Evolutionary conservation across 768 basidiomycete genomes (phyloP), one percentile per base, ranked within the genome.

Genomic region (Boletus pseudo-olivaceus): DNA sequence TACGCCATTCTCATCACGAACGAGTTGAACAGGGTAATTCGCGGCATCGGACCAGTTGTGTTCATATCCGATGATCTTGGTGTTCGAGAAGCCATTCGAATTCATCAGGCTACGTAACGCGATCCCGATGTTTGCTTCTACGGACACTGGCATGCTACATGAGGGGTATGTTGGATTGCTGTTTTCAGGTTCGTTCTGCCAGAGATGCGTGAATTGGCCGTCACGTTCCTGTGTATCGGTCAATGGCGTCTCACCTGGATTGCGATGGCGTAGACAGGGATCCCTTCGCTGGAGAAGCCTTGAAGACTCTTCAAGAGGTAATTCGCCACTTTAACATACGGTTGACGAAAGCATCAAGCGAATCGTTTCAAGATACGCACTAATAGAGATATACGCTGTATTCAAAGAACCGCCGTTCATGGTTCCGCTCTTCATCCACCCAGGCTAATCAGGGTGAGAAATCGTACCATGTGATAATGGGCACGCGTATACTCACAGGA

Each of bases 21-120:
- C 80, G 73, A 77, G 57, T 71, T 80, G 70, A 2, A 85, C 76
- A 0, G 88, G 83, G 58, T 90, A 90, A 12, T 74, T 68, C 7
- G 73, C 80, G 14, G 85, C 84, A 55, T 82, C 77, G 47, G 77
- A 72, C 89, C 89, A 91, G 62, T 91, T 90, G 60, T 90, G 88
- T 61, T 88, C 82, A 56, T 75, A 80, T 23, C 87, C 88, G 33
- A 89, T 75, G 37, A 90, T 74, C 67, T 82, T 85, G 38, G 83
- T 80, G 17, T 63, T 61, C 0, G 76, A 75, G 42, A 88, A 77
- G 0, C 84, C 83, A 54, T 86, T 83, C 42, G 76, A 78, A 61
- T 90, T 73, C 67, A 91, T 76, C 15, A 88, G 67, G 4, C 71
- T 74, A 14, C 87, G 76, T 30, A 91, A 73, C 0, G 75, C 65